Evolutionary conservation across 129 eudicot species (phyloP), one percentile per base, ranked within the genome.

Genomic region (Flaveria ramosissima): DNA sequence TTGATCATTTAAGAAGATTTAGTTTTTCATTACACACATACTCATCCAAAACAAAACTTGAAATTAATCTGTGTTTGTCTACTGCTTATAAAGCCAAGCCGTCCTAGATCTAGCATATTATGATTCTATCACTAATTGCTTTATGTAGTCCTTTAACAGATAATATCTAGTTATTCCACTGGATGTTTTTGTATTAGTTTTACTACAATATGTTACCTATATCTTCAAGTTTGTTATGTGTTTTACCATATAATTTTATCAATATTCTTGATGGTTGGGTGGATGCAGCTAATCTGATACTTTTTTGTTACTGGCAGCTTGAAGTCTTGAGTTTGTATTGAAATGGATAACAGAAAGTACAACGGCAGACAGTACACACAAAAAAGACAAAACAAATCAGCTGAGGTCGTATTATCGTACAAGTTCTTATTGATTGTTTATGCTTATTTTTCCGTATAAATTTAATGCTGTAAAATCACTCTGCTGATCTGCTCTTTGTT

Each of bases 261-360:
- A 12, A 60, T 24, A 24, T 60, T 57, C 64, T 21, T 20, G 30
- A 57, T 21, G 32, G 30, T 19, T 57, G 14, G 30, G 39, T 60
- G 41, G 16, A 62, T 14, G 45, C 21, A 14, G 12, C 45, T 62
- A 14, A 62, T 14, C 45, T 62, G 39, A 62, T 62, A 61, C 41
- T 61, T 61, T 61, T 62, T 27, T 62, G 45, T 65, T 53, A 14
- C 26, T 73, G 39, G 63, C 79, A 80, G 75, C 42, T 80, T 46
- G 42, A 73, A 80, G 84, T 53, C 9, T 42, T 64, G 66, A 32
- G 42, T 50, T 50, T 72, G 73, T 63, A 80, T 66, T 55, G n/a
- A 70, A 67, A 91, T 91, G 97, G 89, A 91, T 19, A 82, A 68
- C 76, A 85, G 86, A 77, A 68, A 92, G 90, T 87, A 81, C 59